Conservation (phyloP, 352 stramenopile genomes). For the Blastocystis sp. region DNA sequence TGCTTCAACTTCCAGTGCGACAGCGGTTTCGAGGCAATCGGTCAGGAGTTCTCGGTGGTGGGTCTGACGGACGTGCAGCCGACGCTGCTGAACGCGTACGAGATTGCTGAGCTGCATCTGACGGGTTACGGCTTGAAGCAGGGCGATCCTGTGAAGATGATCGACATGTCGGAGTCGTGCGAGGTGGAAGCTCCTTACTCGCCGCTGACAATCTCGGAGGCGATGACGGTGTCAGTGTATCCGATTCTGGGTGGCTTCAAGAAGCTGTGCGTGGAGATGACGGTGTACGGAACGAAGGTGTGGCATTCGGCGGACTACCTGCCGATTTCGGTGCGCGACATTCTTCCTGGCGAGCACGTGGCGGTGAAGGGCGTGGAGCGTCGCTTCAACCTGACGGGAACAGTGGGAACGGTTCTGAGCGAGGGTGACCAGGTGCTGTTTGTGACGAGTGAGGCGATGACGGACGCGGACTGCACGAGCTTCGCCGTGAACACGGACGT, state of each 20-base stretch:
- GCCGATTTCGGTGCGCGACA: not conserved
- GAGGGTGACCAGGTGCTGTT: constrained; percentile 20
- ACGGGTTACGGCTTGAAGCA: not conserved
- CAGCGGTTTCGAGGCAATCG: not conserved
- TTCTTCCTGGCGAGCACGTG: constrained; percentile 33
- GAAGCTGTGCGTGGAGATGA: constrained; percentile 49
- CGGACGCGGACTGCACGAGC: constrained; percentile 20
- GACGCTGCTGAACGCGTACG: not conserved
- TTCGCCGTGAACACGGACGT: not conserved
- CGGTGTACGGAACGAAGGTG: not conserved
- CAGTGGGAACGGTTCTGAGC: not conserved
- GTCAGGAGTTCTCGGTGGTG: not conserved
- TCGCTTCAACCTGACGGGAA: constrained; percentile 19
- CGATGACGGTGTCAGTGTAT: constrained; percentile 29
- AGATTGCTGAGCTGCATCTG: not conserved
- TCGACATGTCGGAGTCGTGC: not conserved
- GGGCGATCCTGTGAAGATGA: constrained; percentile 46
- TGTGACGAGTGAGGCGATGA: not conserved
- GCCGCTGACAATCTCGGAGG: not conserved
- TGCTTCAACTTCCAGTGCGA: constrained; percentile 52
- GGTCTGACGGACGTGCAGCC: constrained; percentile 22
- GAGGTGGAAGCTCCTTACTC: not conserved
- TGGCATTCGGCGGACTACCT: constrained; percentile 41
- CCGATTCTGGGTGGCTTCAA: constrained; percentile 19
- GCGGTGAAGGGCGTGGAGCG: constrained; percentile 47